Percentiles rank a stretch among this genome's conserved stretches.
phyloP scores from a whole-genome alignment of 2,329 filamentous ascomycete species.

The Zymoseptoria pseudotritici region DNA sequence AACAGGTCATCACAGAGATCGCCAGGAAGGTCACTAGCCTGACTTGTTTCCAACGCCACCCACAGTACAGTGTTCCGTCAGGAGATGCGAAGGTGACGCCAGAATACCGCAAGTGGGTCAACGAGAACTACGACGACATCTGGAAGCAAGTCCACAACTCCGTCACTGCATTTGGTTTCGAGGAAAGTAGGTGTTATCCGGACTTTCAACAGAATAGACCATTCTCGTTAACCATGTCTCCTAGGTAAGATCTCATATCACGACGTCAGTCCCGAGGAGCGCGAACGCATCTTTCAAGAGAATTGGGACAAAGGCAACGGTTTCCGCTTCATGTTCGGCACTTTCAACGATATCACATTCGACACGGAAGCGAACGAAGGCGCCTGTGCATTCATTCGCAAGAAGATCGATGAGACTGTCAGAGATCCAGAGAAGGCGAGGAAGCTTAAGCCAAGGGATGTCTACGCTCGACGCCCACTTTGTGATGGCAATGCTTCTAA shows the following conservation, averaged over 20 bases:
- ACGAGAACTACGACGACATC: slow-evolving; percentile 31
- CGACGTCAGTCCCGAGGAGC: slow-evolving; percentile 28
- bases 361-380: slow-evolving; percentile 44
- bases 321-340: slow-evolving; percentile 48
- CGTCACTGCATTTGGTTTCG: slow-evolving; percentile 29
- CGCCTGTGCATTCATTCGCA: slow-evolving; percentile 50
- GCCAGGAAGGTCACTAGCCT: slow-evolving; percentile 23
- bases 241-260: slow-evolving; percentile 14
- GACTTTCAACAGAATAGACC: background rate
- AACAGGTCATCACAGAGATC: slow-evolving; percentile 26
- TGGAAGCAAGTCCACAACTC: slow-evolving; percentile 24
- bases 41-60: slow-evolving; percentile 31
- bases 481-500: slow-evolving; percentile 31
- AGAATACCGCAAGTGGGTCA: slow-evolving; percentile 27
- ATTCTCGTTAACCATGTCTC: background rate
- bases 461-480: slow-evolving; percentile 38
- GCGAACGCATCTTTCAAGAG: slow-evolving; percentile 41
- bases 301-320: slow-evolving; percentile 45
- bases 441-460: slow-evolving; percentile 46
- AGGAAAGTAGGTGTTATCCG: slow-evolving; percentile 16
- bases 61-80: slow-evolving; percentile 32
- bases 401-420: slow-evolving; percentile 45
- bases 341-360: slow-evolving; percentile 48
- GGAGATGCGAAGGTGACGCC: slow-evolving; percentile 23
- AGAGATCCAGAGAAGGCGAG: slow-evolving; percentile 43